Evolutionary conservation across 768 basidiomycete species (phyloP).

Genomic region (Hericium coralloides): DNA sequence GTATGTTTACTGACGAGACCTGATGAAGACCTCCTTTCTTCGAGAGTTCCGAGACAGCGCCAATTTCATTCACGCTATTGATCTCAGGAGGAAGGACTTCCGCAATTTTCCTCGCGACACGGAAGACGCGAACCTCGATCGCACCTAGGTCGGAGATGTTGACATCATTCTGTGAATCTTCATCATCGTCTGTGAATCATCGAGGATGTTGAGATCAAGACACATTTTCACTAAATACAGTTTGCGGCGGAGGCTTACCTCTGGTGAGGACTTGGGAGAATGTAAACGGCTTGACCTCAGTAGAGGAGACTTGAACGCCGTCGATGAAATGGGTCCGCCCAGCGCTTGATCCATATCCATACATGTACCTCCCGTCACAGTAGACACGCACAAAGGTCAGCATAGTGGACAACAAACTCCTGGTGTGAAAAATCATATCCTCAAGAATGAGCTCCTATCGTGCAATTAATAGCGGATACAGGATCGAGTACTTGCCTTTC

Average conservation of each 20-base stretch:
- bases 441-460: too few species aligned
- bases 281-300: not conserved
- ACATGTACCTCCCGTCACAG: not conserved
- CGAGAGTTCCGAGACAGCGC: not conserved
- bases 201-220: too few species aligned
- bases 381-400: not conserved
- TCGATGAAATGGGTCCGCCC: not conserved
- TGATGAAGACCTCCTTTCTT: not conserved
- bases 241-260: not conserved
- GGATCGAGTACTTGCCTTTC: not conserved
- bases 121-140: not conserved
- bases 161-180: not conserved
- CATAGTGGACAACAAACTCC: not conserved
- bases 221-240: too few species aligned
- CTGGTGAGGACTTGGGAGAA: not conserved
- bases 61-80: not conserved
- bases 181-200: not conserved
- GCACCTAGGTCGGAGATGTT: not conserved
- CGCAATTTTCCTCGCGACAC: not conserved
- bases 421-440: not conserved
- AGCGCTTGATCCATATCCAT: not conserved
- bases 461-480: too few species aligned
- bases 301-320: not conserved
- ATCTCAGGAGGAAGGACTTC: too few species aligned
- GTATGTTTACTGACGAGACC: not conserved